phyloP scores from a whole-genome alignment of 805 yeast species.

The Kuraishia borneana region DNA sequence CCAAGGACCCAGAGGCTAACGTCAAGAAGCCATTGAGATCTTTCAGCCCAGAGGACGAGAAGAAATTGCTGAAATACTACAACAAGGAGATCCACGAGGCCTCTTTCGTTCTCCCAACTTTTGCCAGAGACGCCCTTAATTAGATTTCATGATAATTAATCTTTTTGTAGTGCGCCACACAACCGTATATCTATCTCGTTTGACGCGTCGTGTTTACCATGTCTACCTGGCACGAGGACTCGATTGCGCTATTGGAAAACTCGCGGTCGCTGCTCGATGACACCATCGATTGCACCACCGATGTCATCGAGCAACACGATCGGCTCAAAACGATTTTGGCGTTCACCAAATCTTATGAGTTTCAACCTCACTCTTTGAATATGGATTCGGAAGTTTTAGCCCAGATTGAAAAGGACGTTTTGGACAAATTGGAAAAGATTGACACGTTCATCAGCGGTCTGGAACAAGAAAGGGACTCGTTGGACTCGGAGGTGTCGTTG shows the following conservation, averaged over 20 bases:
- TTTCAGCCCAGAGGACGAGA: slow-evolving; percentile 32
- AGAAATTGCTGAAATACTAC: slow-evolving; percentile 48
- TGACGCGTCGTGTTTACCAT: not conserved
- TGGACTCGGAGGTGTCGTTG: slow-evolving; percentile 20
- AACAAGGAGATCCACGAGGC: slow-evolving; percentile 55
- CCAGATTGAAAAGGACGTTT: too few relatives aligned
- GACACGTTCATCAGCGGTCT: slow-evolving; percentile 18
- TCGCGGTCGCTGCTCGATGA: not conserved
- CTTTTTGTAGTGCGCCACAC: not conserved
- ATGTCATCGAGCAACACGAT: not conserved
- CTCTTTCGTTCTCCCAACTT: slow-evolving; percentile 68
- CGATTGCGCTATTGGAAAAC: not conserved
- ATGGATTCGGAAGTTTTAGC: too few relatives aligned
- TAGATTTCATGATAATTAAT: not conserved
- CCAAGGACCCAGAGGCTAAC: slow-evolving; percentile 36
- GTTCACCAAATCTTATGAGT: too few relatives aligned
- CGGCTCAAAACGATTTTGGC: not conserved
- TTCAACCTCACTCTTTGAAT: too few relatives aligned
- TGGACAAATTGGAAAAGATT: slow-evolving; percentile 11
- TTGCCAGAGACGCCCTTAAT: slow-evolving; percentile 42
- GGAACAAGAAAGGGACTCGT: slow-evolving; percentile 14
- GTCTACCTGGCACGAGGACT: not conserved
- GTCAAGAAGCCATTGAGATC: slow-evolving; percentile 42
- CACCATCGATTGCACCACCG: not conserved
- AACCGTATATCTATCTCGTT: not conserved